Conservation (phyloP, 176 grass and related monocot genomes). For the Phyllostachys edulis region DNA sequence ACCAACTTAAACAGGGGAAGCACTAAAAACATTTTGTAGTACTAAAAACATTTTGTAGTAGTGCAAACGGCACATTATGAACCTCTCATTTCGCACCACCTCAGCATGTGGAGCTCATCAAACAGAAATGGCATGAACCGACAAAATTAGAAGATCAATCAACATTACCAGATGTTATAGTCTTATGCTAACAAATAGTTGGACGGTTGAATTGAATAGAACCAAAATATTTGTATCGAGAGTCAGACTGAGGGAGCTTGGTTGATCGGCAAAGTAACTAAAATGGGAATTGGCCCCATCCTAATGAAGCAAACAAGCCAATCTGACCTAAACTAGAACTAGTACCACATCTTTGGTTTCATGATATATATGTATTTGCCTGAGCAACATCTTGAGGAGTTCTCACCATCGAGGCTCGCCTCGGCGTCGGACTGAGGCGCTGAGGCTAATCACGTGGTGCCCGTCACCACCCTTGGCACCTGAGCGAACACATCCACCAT, state of each 20-base stretch:
- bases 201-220: not conserved
- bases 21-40: no score
- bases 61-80: not conserved
- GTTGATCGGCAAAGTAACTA: not conserved
- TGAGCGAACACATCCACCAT: conserved; percentile 70
- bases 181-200: not conserved
- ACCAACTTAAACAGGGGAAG: no score
- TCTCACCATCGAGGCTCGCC: conserved; percentile 65
- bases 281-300: not conserved
- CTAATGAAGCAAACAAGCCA: not conserved
- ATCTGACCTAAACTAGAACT: not conserved
- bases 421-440: conserved; percentile 48
- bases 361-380: no score
- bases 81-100: not conserved
- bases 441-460: conserved; percentile 57
- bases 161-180: not conserved
- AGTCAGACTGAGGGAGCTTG: not conserved
- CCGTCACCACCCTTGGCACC: conserved; percentile 72
- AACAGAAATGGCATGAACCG: not conserved
- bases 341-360: not conserved
- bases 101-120: not conserved
- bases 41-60: not conserved
- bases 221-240: not conserved
- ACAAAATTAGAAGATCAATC: not conserved
- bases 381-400: not conserved